A percentile compares a stretch with the other conserved stretches of the same genome.
Conservation (phyloP, 371 early-diverging fungal species). For the Lichtheimia ornata region DNA sequence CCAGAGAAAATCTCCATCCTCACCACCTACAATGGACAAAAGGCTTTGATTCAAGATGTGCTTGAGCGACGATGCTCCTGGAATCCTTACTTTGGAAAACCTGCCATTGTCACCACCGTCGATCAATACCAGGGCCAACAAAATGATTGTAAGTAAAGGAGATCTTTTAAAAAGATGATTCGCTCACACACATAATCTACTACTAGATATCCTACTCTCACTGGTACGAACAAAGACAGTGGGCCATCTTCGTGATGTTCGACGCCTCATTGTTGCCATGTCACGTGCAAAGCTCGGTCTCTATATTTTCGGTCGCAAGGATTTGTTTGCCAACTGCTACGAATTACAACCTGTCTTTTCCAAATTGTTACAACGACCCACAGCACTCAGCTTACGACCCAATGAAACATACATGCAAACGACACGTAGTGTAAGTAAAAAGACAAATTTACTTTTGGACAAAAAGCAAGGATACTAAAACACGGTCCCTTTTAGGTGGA, state of each 20-base stretch:
- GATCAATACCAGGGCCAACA: conserved; percentile 97
- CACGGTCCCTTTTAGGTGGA: conserved; percentile 17
- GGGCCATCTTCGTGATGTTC: conserved; percentile 90
- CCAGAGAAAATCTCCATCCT: conserved; percentile 84
- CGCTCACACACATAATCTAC: too few relatives aligned
- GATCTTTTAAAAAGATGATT: not conserved
- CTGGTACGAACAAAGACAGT: conserved; percentile 88
- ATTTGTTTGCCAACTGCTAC: conserved; percentile 75
- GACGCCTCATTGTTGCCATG: conserved; percentile 87
- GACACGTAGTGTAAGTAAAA: conserved; percentile 23
- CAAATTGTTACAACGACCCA: conserved; percentile 50
- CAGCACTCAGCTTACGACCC: conserved; percentile 55
- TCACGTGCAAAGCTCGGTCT: conserved; percentile 93
- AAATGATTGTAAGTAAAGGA: conserved; percentile 73
- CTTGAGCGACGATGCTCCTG: conserved; percentile 81
- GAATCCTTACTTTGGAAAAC: conserved; percentile 78
- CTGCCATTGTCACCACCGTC: conserved; percentile 80
- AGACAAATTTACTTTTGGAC: too few relatives aligned
- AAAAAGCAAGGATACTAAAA: too few relatives aligned
- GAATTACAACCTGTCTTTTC: conserved; percentile 75
- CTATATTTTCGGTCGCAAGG: conserved; percentile 82
- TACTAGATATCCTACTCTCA: conserved; percentile 83
- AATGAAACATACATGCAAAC: conserved; percentile 60
- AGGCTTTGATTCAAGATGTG: conserved; percentile 89
- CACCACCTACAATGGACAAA: conserved; percentile 96